Conservation (phyloP, 2,329 filamentous ascomycete genomes). For the Beauveria brongniartii region DNA sequence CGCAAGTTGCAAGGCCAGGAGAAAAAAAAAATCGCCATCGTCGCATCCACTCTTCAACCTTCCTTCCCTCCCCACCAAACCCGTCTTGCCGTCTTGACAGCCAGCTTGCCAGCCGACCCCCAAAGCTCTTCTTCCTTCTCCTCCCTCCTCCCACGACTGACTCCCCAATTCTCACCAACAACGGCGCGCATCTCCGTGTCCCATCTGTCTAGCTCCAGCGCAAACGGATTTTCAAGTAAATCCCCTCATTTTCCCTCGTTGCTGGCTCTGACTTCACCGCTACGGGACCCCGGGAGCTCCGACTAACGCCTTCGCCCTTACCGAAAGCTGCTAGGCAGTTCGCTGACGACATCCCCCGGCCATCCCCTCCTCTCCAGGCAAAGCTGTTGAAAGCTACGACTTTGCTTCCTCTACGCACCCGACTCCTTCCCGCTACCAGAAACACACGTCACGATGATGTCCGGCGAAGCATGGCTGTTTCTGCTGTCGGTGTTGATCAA, state of each 20-base stretch:
- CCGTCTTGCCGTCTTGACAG: background rate
- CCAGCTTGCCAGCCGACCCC: background rate
- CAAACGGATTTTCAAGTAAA: conserved; percentile 1
- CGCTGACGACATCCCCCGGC: conserved; percentile 1
- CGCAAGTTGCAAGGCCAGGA: background rate
- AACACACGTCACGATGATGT: conserved; percentile 51
- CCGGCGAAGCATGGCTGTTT: conserved; percentile 97
- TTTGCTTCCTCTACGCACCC: conserved; percentile 1
- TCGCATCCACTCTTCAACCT: conserved; percentile 11
- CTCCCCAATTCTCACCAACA: conserved; percentile 1
- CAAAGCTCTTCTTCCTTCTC: background rate
- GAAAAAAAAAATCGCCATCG: conserved; percentile 7
- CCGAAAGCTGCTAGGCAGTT: conserved; percentile 8
- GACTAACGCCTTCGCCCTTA: conserved; percentile 4
- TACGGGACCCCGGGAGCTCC: background rate
- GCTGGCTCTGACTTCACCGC: background rate
- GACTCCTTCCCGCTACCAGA: background rate
- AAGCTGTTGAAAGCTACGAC: background rate
- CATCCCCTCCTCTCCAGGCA: background rate
- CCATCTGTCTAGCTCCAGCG: background rate
- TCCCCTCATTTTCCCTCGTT: background rate
- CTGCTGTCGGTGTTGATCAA: conserved; percentile 97
- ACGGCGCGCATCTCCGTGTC: background rate
- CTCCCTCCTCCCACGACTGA: background rate
- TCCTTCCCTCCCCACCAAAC: conserved; percentile 10